Conservation (phyloP, 768 basidiomycete species). For the Lentinula detonsa region DNA sequence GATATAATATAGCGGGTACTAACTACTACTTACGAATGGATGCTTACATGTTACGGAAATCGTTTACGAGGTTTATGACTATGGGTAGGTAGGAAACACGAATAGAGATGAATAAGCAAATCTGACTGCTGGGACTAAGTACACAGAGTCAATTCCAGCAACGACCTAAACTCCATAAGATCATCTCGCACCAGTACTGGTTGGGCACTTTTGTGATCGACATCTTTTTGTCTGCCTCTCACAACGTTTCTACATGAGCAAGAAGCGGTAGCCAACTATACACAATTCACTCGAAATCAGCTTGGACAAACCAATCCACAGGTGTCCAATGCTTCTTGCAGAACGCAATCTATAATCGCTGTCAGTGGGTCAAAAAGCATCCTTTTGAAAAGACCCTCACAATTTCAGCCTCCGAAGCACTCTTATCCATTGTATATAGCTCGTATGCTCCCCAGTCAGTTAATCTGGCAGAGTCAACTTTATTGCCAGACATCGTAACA, state of each 20-base stretch:
- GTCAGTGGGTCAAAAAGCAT: background rate
- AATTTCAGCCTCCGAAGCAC: background rate
- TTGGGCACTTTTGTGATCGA: no score
- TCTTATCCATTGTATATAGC: background rate
- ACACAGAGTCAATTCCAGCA: no score
- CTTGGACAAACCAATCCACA: background rate
- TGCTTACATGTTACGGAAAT: background rate
- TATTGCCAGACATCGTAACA: background rate
- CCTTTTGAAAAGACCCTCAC: background rate
- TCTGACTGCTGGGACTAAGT: no score
- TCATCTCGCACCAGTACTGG: no score
- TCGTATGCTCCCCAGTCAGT: background rate
- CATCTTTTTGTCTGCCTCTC: no score
- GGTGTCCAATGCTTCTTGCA: slow-evolving; percentile 1
- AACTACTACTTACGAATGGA: background rate
- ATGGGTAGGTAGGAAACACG: no score
- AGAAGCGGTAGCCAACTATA: background rate
- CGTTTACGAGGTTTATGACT: no score
- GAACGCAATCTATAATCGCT: background rate
- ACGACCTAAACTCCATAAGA: no score
- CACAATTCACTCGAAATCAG: background rate
- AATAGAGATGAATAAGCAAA: no score
- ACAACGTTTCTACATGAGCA: no score
- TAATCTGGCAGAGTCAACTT: background rate
- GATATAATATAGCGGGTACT: background rate